These are phyloP conservation scores for Coemansia sp. DNA, from an alignment of 192 early-diverging fungal species.

Conservation along the genomic window DNA sequence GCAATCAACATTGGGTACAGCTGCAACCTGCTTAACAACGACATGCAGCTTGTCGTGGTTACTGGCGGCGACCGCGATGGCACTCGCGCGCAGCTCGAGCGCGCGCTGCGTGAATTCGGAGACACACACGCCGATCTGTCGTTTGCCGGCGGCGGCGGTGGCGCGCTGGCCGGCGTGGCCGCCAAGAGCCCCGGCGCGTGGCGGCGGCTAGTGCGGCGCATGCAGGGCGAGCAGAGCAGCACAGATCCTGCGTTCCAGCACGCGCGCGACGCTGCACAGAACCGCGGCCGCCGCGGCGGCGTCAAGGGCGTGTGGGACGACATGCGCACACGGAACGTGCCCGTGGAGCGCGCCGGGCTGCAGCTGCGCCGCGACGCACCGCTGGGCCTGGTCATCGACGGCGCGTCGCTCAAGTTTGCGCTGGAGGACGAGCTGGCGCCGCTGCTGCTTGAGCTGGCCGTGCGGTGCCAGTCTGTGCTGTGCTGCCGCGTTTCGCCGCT, in stretches of 20 bases:
- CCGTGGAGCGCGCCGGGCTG: slow-evolving; percentile 15
- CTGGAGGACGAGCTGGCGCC: slow-evolving; percentile 60
- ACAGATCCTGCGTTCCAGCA: slow-evolving; percentile 29
- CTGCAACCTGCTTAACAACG: slow-evolving; percentile 80
- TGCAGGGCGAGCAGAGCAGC: slow-evolving; percentile 5
- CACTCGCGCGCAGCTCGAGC: slow-evolving; percentile 65
- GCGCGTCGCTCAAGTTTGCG: slow-evolving; percentile 77
- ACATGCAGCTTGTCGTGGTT: slow-evolving; percentile 84
- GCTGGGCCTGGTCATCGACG: slow-evolving; percentile 86
- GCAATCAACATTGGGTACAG: slow-evolving; percentile 98
- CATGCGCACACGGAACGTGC: slow-evolving; percentile 49
- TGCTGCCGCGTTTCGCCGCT: slow-evolving; percentile 95
- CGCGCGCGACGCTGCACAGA: slow-evolving; percentile 28
- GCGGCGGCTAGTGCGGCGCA: slow-evolving; percentile 28
- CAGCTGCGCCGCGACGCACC: slow-evolving; percentile 34
- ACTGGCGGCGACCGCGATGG: slow-evolving; percentile 56
- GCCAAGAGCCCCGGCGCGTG: slow-evolving; percentile 34
- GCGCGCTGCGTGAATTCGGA: slow-evolving; percentile 64
- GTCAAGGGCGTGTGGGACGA: slow-evolving; percentile 51
- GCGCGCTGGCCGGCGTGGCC: slow-evolving; percentile 30
- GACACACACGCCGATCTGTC: slow-evolving; percentile 46
- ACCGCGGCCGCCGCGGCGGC: slow-evolving; percentile 32
- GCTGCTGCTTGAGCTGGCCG: slow-evolving; percentile 70
- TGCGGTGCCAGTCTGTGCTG: slow-evolving; percentile 81
- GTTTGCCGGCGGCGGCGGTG: slow-evolving; percentile 35